A percentile compares a stretch with the other conserved stretches of the same genome.
phyloP scores from a whole-genome alignment of 2,329 filamentous ascomycete genomes.

The Pseudogymnoascus sp. region DNA sequence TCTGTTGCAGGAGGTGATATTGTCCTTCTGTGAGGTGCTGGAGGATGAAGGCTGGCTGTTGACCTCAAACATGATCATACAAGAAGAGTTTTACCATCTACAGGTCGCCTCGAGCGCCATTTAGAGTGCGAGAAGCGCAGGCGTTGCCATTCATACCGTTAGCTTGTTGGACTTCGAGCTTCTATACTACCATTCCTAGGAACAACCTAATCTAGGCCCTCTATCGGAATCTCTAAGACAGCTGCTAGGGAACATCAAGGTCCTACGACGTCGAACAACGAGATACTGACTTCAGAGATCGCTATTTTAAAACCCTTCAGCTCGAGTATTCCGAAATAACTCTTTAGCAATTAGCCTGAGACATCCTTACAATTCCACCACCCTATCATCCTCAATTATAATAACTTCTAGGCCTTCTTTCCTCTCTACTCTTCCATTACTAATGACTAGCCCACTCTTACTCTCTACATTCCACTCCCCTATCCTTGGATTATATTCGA shows the following conservation, averaged over 20 bases:
- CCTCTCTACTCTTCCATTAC: too few species aligned
- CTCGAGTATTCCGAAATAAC: too few species aligned
- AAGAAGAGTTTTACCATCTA: constrained; percentile 10
- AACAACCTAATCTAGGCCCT: constrained; percentile 14
- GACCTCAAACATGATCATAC: too few species aligned
- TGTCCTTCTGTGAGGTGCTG: constrained; percentile 14
- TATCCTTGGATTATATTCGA: too few species aligned
- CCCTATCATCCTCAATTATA: too few species aligned
- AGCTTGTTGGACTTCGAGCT: constrained; percentile 16
- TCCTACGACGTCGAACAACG: background rate
- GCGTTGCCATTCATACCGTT: constrained; percentile 16
- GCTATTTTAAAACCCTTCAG: too few species aligned
- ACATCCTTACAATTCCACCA: too few species aligned
- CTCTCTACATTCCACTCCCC: too few species aligned
- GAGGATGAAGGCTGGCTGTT: background rate
- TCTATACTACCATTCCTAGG: constrained; percentile 14
- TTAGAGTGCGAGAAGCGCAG: constrained; percentile 10
- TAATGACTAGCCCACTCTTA: too few species aligned
- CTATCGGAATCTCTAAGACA: constrained; percentile 15
- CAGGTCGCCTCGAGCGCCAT: constrained; percentile 9
- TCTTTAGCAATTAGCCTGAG: too few species aligned
- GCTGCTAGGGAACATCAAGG: constrained; percentile 13
- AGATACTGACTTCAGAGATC: too few species aligned
- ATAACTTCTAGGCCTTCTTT: too few species aligned
- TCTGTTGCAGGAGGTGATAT: constrained; percentile 14